Percentiles rank a stretch among this genome's conserved stretches.
Conservation (phyloP, 257 asterid species). For the Nicotiana benthamiana region DNA sequence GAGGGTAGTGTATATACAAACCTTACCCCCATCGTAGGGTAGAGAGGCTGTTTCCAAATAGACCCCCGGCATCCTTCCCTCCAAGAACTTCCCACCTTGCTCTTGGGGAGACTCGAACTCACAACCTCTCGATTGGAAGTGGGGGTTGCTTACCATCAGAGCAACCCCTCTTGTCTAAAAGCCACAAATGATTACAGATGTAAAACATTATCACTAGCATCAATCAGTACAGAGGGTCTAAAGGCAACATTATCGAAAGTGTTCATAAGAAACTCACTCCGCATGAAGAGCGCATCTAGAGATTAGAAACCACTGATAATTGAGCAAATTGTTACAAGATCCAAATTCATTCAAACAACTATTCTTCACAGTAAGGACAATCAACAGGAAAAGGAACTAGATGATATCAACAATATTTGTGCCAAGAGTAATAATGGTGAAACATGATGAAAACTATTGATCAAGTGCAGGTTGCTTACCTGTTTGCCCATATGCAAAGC, state of each 20-base stretch:
- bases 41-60: too few species aligned
- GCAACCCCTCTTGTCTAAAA: too few species aligned
- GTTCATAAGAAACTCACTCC: neutral
- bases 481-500: conserved; percentile 66
- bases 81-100: too few species aligned
- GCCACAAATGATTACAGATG: neutral
- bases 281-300: neutral
- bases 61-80: too few species aligned
- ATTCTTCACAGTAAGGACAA: neutral
- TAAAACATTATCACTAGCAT: neutral
- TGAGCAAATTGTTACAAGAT: neutral
- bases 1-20: too few species aligned
- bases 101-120: too few species aligned
- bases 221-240: neutral
- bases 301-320: neutral
- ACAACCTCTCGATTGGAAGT: too few species aligned
- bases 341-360: neutral
- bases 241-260: neutral
- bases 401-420: neutral
- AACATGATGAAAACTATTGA: neutral
- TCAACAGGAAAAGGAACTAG: too few species aligned
- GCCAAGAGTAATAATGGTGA: neutral
- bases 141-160: too few species aligned
- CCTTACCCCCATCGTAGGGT: too few species aligned
- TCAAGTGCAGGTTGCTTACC: conserved; percentile 38